Conservation (phyloP, 257 asterid species). For the Ligustrum vulgare region DNA sequence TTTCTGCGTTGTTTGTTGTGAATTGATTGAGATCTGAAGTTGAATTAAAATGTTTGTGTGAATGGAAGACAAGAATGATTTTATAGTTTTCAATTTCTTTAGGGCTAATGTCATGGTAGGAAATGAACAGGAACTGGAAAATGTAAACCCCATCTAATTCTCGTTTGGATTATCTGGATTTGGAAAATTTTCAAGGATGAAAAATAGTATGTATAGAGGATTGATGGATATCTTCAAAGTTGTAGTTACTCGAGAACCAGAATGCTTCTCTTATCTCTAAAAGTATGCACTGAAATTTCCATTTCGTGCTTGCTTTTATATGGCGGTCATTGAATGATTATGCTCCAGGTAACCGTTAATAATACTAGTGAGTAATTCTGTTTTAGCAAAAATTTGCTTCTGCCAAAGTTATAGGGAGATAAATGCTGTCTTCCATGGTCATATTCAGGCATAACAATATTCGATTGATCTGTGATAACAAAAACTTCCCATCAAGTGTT, state of each 20-base stretch:
- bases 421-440: background rate
- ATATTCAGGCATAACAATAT: background rate
- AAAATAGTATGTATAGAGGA: too few species aligned
- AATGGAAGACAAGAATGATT: conserved; percentile 16
- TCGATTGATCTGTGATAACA: background rate
- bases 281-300: background rate
- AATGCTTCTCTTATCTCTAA: conserved; percentile 7
- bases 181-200: too few species aligned
- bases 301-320: background rate
- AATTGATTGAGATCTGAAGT: conserved; percentile 1
- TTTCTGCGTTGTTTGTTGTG: background rate
- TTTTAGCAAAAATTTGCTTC: background rate
- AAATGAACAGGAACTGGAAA: conserved; percentile 20
- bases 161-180: conserved; percentile 6
- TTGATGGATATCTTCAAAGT: too few species aligned
- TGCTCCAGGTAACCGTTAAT: background rate
- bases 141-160: conserved; percentile 23
- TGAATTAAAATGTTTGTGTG: conserved; percentile 17
- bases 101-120: conserved; percentile 21
- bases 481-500: conserved; percentile 4
- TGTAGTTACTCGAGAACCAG: too few species aligned
- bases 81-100: background rate
- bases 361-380: conserved; percentile 1
- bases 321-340: background rate
- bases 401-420: background rate